A percentile compares a stretch with the other conserved stretches of the same genome.
Evolutionary conservation across 257 asterid genomes (phyloP).

Genomic region (Rhazya stricta): DNA sequence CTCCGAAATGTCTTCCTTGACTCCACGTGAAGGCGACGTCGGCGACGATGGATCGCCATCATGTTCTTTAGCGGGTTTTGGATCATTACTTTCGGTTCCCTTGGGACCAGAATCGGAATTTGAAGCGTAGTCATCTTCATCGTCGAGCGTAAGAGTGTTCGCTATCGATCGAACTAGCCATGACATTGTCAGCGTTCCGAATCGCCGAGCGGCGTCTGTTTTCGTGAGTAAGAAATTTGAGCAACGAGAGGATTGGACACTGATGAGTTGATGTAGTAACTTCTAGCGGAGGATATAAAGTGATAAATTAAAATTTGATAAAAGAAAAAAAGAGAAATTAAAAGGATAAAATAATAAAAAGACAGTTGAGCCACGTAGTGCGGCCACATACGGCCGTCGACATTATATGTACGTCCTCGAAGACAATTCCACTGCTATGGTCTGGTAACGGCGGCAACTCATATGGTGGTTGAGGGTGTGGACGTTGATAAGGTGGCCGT

Average conservation of each 20-base stretch:
- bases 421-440: no score
- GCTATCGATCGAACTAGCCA: conserved; percentile 97
- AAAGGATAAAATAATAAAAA: no score
- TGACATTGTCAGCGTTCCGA: conserved; percentile 49
- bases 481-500: no score
- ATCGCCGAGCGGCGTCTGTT: conserved; percentile 3
- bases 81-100: conserved; percentile 12
- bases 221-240: not conserved
- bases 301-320: no score
- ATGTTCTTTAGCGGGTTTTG: conserved; percentile 26
- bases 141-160: conserved; percentile 71
- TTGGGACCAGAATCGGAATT: conserved; percentile 7
- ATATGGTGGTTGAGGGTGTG: no score
- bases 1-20: conserved; percentile 92
- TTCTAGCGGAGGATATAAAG: no score
- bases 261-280: no score
- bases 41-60: conserved; percentile 38
- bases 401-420: no score
- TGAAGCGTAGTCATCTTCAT: conserved; percentile 32
- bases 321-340: no score
- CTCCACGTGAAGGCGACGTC: conserved; percentile 69
- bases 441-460: no score
- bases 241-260: not conserved
- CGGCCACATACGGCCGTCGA: no score
- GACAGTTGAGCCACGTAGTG: no score